Evolutionary conservation across 768 basidiomycete species (phyloP).

Genomic region (Astraeus odoratus): DNA sequence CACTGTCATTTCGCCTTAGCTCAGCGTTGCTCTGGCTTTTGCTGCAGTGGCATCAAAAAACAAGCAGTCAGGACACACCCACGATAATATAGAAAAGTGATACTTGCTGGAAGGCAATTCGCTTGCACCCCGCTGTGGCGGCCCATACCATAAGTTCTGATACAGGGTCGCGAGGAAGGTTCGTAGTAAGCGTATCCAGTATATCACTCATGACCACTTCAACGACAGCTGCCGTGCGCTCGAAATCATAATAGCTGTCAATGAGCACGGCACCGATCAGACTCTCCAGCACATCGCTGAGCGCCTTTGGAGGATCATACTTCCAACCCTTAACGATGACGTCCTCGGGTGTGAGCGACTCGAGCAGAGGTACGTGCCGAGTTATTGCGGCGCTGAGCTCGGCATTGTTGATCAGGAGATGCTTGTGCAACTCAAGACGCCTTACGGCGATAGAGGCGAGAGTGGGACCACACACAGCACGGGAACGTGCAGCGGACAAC

Average conservation of each 20-base stretch:
- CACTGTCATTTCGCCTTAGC: constrained; percentile 40
- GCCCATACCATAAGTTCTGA: constrained; percentile 67
- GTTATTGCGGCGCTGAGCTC: constrained; percentile 61
- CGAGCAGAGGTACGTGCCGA: constrained; percentile 53
- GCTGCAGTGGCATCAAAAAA: constrained; percentile 15
- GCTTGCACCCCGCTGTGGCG: constrained; percentile 49
- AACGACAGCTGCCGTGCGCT: constrained; percentile 53
- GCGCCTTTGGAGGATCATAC: constrained; percentile 78
- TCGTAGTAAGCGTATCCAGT: constrained; percentile 50
- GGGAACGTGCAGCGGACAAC: constrained; percentile 62
- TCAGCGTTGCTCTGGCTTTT: constrained; percentile 40
- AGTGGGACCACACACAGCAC: constrained; percentile 67
- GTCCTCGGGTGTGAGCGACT: constrained; percentile 47
- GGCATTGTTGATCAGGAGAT: constrained; percentile 62
- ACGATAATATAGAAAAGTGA: background rate
- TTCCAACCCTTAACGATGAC: constrained; percentile 70
- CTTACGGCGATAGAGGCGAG: constrained; percentile 65
- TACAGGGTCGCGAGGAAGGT: constrained; percentile 63
- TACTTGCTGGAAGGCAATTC: constrained; percentile 41
- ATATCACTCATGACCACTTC: constrained; percentile 63
- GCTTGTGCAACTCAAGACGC: constrained; percentile 58
- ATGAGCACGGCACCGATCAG: constrained; percentile 78
- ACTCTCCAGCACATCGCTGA: constrained; percentile 83
- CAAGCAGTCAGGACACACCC: background rate
- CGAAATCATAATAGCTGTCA: constrained; percentile 71